Percentiles rank a stretch among this genome's conserved stretches.
phyloP scores from a whole-genome alignment of 1,139 yeast genomes.

The Tardiomyces depauwii region DNA sequence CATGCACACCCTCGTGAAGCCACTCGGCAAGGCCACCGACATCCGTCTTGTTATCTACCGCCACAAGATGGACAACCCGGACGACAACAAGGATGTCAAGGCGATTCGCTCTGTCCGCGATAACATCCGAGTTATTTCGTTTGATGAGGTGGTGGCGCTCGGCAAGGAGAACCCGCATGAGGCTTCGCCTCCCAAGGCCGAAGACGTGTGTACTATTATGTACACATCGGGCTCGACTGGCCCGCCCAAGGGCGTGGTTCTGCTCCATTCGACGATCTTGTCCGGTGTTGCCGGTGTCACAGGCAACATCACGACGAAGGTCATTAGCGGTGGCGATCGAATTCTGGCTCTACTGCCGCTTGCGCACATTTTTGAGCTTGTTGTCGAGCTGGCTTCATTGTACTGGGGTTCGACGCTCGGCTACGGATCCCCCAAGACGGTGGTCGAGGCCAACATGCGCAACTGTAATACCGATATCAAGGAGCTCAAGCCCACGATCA shows the following conservation, averaged over 20 bases:
- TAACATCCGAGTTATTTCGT: slow-evolving; percentile 57
- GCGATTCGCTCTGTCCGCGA: slow-evolving; percentile 57
- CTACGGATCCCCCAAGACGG: slow-evolving; percentile 86
- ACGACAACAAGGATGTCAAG: slow-evolving; percentile 45
- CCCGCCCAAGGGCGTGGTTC: slow-evolving; percentile 91
- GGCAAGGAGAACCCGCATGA: slow-evolving; percentile 43
- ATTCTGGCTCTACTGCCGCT: slow-evolving; percentile 84
- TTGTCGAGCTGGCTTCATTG: slow-evolving; percentile 65
- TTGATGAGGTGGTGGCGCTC: slow-evolving; percentile 50
- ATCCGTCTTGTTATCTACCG: slow-evolving; percentile 63
- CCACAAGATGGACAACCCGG: slow-evolving; percentile 49
- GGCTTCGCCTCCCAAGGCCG: slow-evolving; percentile 47
- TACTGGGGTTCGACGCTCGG: slow-evolving; percentile 91
- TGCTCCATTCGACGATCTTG: slow-evolving; percentile 64
- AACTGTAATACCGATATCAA: slow-evolving; percentile 84
- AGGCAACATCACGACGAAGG: slow-evolving; percentile 44
- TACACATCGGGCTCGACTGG: slow-evolving; percentile 99
- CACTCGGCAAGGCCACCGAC: slow-evolving; percentile 48
- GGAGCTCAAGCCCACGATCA: slow-evolving; percentile 80
- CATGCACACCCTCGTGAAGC: slow-evolving; percentile 53
- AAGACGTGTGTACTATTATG: slow-evolving; percentile 87
- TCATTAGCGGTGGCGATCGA: slow-evolving; percentile 48
- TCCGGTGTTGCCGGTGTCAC: slow-evolving; percentile 82
- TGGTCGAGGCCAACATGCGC: slow-evolving; percentile 69
- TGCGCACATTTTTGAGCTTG: slow-evolving; percentile 92